These are phyloP conservation scores for Heliamphora pulchella DNA, from an alignment of 179 eudicot genomes.

Conservation along the genomic window DNA sequence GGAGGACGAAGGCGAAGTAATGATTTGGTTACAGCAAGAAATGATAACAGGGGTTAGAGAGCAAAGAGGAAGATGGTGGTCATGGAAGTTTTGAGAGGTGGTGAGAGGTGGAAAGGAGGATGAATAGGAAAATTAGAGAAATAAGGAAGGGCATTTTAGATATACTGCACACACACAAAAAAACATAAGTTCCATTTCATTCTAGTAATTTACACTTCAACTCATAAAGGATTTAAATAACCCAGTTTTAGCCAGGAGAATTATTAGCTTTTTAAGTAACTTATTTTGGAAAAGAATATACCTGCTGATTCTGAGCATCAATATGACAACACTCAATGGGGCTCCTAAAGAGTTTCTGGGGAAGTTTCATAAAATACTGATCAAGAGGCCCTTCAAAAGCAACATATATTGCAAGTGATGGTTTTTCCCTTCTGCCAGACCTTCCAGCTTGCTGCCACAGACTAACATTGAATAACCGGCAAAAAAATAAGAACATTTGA, in stretches of 20 bases:
- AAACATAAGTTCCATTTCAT: neutral
- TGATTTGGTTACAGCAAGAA: neutral
- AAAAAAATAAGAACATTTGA: constrained; percentile 2
- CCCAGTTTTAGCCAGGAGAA: constrained; percentile 1
- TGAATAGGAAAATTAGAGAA: neutral
- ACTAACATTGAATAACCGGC: constrained; percentile 29
- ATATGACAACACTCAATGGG: constrained; percentile 90
- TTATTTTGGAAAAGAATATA: constrained; percentile 16
- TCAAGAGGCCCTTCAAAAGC: constrained; percentile 98
- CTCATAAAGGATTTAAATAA: neutral
- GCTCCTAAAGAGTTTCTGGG: constrained; percentile 69
- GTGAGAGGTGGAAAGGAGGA: neutral
- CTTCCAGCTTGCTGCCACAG: constrained; percentile 99
- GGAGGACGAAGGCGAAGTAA: neutral
- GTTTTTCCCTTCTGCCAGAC: constrained; percentile 87
- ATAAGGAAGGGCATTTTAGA: neutral
- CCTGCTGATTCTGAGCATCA: constrained; percentile 85
- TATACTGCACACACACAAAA: neutral
- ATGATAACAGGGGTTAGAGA: neutral
- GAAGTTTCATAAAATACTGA: constrained; percentile 89
- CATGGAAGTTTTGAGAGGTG: neutral
- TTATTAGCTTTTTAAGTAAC: neutral
- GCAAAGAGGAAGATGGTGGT: neutral
- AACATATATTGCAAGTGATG: constrained; percentile 87
- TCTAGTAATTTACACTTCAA: neutral